These are phyloP conservation scores for Debaryomyces fabryi DNA, from an alignment of 1,139 yeast genomes.

Conservation along the genomic window DNA sequence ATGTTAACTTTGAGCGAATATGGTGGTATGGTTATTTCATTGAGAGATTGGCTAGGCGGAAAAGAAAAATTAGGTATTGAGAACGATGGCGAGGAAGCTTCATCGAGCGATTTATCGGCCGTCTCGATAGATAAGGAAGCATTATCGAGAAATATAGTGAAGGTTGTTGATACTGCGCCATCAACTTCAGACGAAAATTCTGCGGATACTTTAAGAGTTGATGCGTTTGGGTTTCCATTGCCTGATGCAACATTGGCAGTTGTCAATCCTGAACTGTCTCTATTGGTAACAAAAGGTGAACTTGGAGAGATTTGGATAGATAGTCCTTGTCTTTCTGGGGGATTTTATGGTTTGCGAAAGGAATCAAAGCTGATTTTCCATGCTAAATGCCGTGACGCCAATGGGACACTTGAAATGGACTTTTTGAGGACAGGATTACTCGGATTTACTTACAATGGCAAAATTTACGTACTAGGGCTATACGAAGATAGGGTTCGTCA, in stretches of 20 bases:
- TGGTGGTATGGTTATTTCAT: constrained; percentile 93
- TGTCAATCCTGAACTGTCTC: constrained; percentile 87
- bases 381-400: constrained; percentile 74
- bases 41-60: constrained; percentile 87
- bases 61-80: constrained; percentile 56
- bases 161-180: constrained; percentile 65
- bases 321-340: constrained; percentile 85
- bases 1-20: constrained; percentile 87
- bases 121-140: constrained; percentile 81
- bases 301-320: constrained; percentile 99
- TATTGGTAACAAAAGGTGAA: constrained; percentile 67
- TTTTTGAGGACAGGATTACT: constrained; percentile 88
- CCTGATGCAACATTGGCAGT: constrained; percentile 94
- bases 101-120: constrained; percentile 59
- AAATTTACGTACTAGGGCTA: constrained; percentile 82
- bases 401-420: constrained; percentile 70
- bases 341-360: constrained; percentile 71
- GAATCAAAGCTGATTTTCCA: constrained; percentile 81
- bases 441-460: constrained; percentile 87
- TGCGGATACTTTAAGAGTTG: constrained; percentile 63
- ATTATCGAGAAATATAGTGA: constrained; percentile 74
- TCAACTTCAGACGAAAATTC: constrained; percentile 56
- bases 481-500: constrained; percentile 93
- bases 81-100: constrained; percentile 36
- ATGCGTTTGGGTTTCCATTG: constrained; percentile 91